Evolutionary conservation across 257 asterid species (phyloP).

Genomic region (Solanum megistacrolobum): DNA sequence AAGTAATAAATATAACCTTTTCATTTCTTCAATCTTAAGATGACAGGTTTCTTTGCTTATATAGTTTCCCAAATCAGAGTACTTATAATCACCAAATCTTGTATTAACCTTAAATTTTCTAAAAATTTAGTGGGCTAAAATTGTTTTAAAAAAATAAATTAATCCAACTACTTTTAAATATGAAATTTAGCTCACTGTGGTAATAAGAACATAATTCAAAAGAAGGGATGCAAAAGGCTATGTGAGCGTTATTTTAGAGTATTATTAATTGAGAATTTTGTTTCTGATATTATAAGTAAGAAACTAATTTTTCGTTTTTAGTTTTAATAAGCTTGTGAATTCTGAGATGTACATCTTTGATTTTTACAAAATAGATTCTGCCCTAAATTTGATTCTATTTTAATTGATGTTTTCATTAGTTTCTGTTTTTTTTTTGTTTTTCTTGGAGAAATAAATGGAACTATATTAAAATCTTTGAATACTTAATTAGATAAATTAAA

Average conservation of each 20-base stretch:
- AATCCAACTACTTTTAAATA: background rate
- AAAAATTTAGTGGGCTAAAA: background rate
- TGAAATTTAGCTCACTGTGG: background rate
- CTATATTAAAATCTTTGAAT: background rate
- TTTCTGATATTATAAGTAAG: too few species aligned
- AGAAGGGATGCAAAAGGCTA: background rate
- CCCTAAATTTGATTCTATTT: background rate
- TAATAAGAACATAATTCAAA: background rate
- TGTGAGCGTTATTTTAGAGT: background rate
- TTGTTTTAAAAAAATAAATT: background rate
- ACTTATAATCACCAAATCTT: background rate
- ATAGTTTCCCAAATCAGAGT: background rate
- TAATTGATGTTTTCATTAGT: background rate
- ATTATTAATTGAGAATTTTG: background rate
- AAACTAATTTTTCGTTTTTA: too few species aligned
- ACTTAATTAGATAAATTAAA: background rate
- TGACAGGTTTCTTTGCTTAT: background rate
- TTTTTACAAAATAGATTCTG: background rate
- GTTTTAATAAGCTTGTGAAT: background rate
- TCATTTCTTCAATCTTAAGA: conserved; percentile 15
- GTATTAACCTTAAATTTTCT: background rate
- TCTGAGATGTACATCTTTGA: background rate
- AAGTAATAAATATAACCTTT: background rate
- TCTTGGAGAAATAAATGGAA: background rate
- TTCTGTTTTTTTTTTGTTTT: background rate